phyloP scores from a whole-genome alignment of 495 filamentous ascomycete species.

The Daldinia concentrica region DNA sequence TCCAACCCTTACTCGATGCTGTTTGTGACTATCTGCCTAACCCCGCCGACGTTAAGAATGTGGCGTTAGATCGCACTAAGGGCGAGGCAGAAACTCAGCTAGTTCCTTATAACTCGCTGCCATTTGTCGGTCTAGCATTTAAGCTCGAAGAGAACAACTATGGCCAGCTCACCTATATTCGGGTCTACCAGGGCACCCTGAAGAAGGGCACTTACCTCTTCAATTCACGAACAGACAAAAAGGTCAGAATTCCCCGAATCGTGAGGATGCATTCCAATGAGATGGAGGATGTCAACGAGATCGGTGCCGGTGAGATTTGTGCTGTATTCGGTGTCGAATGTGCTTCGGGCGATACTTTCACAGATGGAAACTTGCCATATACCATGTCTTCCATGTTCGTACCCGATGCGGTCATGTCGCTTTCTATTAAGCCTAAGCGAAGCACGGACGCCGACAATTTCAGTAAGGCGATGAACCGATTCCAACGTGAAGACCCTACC shows the following conservation, averaged over 20 bases:
- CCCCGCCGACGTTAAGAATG: slow-evolving; percentile 87
- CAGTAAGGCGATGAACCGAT: slow-evolving; percentile 97
- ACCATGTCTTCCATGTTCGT: slow-evolving; percentile 99
- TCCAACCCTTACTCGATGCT: slow-evolving; percentile 97
- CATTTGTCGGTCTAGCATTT: slow-evolving; percentile 96
- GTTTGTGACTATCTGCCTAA: slow-evolving; percentile 97
- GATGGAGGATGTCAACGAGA: slow-evolving; percentile 94
- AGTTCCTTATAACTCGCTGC: slow-evolving; percentile 88
- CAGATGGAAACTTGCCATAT: slow-evolving; percentile 92
- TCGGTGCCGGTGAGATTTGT: slow-evolving; percentile 96
- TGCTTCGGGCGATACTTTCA: slow-evolving; percentile 98
- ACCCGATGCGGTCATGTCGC: slow-evolving; percentile 96
- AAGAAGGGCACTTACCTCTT: slow-evolving; percentile 89
- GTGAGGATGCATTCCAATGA: slow-evolving; percentile 99
- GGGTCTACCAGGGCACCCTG: slow-evolving; percentile 94
- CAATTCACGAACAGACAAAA: slow-evolving; percentile 94
- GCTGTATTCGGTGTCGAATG: slow-evolving; percentile 99
- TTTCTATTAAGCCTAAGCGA: slow-evolving; percentile 96
- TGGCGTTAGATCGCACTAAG: slow-evolving; percentile 84
- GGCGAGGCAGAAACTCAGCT: slow-evolving; percentile 83
- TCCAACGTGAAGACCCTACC: slow-evolving; percentile 98
- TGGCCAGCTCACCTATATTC: slow-evolving; percentile 97
- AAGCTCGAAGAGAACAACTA: slow-evolving; percentile 99
- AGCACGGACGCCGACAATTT: slow-evolving; percentile 94
- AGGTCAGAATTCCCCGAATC: slow-evolving; percentile 95